A percentile compares a stretch with the other conserved stretches of the same genome.
These are phyloP conservation scores for Aegilops bicornis DNA, from an alignment of 176 grass and related monocot species.

Conservation along the genomic window DNA sequence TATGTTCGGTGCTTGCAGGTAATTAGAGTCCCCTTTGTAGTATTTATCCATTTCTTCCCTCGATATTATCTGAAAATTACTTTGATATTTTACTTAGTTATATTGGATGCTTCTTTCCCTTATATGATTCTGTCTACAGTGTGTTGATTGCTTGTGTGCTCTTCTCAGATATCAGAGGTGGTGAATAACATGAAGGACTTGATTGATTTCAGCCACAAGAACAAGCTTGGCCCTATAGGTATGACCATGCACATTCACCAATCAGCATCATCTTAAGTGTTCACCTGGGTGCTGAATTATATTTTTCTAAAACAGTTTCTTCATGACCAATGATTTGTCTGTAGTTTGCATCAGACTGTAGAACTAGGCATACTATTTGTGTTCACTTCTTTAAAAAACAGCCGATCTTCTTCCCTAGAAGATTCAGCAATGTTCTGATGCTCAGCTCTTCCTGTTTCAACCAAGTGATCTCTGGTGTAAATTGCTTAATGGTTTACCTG, in stretches of 20 bases:
- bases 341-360: neutral
- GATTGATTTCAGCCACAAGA: slow-evolving; percentile 82
- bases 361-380: neutral
- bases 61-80: neutral
- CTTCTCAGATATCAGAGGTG: slow-evolving; percentile 89
- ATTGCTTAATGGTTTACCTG: slow-evolving; percentile 30
- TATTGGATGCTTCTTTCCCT: neutral
- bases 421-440: slow-evolving; percentile 11
- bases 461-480: neutral
- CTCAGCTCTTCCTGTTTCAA: neutral
- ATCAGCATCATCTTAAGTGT: neutral
- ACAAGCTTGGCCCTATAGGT: slow-evolving; percentile 91
- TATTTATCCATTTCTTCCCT: neutral
- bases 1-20: slow-evolving; percentile 96
- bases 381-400: neutral
- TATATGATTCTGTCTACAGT: neutral
- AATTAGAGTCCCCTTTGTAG: neutral
- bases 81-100: neutral
- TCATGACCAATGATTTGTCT: neutral
- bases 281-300: neutral
- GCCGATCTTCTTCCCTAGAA: neutral
- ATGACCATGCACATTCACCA: slow-evolving; percentile 7
- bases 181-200: slow-evolving; percentile 98
- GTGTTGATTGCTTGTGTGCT: slow-evolving; percentile 24
- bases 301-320: slow-evolving; percentile 3